Evolutionary conservation across 2,329 filamentous ascomycete species (phyloP).

Genomic region (Phyllosticta paracitricarpa): DNA sequence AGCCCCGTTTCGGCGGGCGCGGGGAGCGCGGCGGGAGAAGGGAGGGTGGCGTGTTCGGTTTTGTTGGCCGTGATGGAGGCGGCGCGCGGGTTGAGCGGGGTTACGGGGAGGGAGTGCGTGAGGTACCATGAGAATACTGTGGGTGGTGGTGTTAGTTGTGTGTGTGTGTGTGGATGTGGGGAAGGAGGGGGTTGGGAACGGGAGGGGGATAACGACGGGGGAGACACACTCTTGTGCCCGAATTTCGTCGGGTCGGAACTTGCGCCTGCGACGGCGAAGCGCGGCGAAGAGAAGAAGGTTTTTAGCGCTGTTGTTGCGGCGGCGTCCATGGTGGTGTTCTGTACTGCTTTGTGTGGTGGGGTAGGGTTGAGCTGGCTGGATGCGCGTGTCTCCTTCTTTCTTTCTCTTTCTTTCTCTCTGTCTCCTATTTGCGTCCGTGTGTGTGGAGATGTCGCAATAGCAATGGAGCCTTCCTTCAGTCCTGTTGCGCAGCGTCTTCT

Average conservation of each 20-base stretch:
- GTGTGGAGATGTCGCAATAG: too few species aligned
- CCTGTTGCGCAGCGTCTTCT: too few species aligned
- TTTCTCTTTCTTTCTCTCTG: too few species aligned
- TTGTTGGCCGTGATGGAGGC: conserved; percentile 53
- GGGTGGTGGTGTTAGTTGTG: conserved; percentile 2
- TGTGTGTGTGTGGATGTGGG: neutral
- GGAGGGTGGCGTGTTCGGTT: conserved; percentile 52
- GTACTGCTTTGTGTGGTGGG: too few species aligned
- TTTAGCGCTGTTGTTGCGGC: conserved; percentile 43
- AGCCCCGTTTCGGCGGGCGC: conserved; percentile 62
- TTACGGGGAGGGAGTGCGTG: conserved; percentile 61
- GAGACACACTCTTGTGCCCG: conserved; percentile 66
- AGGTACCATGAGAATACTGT: conserved; percentile 87
- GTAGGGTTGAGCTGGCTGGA: too few species aligned
- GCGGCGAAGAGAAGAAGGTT: conserved; percentile 68
- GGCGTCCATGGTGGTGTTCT: conserved; percentile 46
- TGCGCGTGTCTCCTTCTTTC: too few species aligned
- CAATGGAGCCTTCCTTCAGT: too few species aligned
- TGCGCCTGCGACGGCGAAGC: conserved; percentile 83
- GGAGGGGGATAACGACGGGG: neutral
- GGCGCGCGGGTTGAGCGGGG: conserved; percentile 70
- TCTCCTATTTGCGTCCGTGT: too few species aligned
- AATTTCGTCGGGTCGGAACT: conserved; percentile 78
- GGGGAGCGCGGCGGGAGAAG: conserved; percentile 55
- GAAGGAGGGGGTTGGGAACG: conserved; percentile 24